These are phyloP conservation scores for Russula brevipes DNA, from an alignment of 768 basidiomycete species.

Conservation along the genomic window DNA sequence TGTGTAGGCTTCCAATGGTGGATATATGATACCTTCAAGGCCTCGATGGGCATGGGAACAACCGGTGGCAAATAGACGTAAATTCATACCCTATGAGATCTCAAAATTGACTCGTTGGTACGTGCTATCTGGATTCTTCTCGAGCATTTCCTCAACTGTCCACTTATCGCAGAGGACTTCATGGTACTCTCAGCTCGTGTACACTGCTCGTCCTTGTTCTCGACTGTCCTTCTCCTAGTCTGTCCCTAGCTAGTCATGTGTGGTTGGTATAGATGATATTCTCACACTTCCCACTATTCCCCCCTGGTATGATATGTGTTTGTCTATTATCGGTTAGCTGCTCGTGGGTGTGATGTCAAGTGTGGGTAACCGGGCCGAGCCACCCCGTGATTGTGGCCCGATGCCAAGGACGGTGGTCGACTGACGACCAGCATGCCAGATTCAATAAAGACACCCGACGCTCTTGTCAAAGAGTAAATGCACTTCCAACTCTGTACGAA, in stretches of 20 bases:
- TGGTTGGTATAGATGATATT: slow-evolving; percentile 15
- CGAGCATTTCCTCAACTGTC: not conserved
- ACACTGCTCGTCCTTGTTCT: slow-evolving; percentile 1
- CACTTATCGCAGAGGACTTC: slow-evolving; percentile 3
- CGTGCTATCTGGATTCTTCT: not conserved
- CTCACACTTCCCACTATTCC: not conserved
- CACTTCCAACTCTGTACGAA: not conserved
- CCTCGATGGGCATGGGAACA: slow-evolving; percentile 78
- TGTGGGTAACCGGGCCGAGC: not conserved
- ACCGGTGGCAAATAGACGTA: slow-evolving; percentile 84
- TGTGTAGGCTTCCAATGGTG: slow-evolving; percentile 85
- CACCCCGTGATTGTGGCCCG: not conserved
- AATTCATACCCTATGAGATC: slow-evolving; percentile 23
- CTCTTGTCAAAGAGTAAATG: slow-evolving; percentile 19
- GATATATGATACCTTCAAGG: slow-evolving; percentile 88
- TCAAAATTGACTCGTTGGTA: slow-evolving; percentile 1
- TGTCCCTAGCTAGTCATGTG: slow-evolving; percentile 19
- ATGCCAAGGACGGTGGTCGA: no score
- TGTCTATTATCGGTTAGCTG: not conserved
- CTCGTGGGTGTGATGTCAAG: no score
- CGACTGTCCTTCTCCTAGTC: slow-evolving; percentile 12
- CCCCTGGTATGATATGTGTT: not conserved
- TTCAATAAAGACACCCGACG: slow-evolving; percentile 22
- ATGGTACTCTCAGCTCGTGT: slow-evolving; percentile 8
- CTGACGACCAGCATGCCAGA: slow-evolving; percentile 9